Evolutionary conservation across 2,329 filamentous ascomycete genomes (phyloP), one percentile per base, ranked within the genome.

Genomic region (Akanthomyces uredinophilus): DNA sequence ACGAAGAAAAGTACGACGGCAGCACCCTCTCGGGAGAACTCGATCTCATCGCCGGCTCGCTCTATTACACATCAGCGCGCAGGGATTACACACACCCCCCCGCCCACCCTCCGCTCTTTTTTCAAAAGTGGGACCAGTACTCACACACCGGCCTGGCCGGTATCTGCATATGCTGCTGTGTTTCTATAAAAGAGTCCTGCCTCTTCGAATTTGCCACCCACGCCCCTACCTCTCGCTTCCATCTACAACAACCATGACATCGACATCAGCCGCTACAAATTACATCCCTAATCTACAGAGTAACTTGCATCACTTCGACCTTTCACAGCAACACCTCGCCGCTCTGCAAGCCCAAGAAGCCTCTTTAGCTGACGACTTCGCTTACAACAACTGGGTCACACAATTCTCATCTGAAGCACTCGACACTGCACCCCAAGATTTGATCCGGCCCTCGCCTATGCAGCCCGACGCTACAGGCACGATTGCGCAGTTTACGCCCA

Each of bases 391-490:
- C n/a, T 62, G 44, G 52, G 46, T 35, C n/a, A 57, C n/a, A 37
- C 52, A 57, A 18, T 49, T 44, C 41, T 60, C 50, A 24, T 50
- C 55, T 3, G 41, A 37, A 47, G n/a, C 53, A 35, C 35, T 60
- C 18, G 59, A 63, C 43, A 55, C 46, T n/a, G 58, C 61, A 14
- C 55, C 60, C 29, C n/a, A 55, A 13, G 57, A 53, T 18, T 61
- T 61, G 1, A 27, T 59, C 44, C 47, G 62, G 8, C 56, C 67
- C 58, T 69, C 71, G 55, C 69, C 73, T 39, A 78, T 79, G 78
- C 76, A 78, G 67, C 70, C 77, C 29, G 78, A 81, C 62, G 57
- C 73, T 16, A 81, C 77, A 77, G 70, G 74, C 60, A 65, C 68
- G 24, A 65, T 71, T 60, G 70, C 71, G 63, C 77, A 77, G 64